Base-by-base conservation (phyloP, 2,329 filamentous ascomycete genomes). In the Aspergillus glaucus region DNA sequence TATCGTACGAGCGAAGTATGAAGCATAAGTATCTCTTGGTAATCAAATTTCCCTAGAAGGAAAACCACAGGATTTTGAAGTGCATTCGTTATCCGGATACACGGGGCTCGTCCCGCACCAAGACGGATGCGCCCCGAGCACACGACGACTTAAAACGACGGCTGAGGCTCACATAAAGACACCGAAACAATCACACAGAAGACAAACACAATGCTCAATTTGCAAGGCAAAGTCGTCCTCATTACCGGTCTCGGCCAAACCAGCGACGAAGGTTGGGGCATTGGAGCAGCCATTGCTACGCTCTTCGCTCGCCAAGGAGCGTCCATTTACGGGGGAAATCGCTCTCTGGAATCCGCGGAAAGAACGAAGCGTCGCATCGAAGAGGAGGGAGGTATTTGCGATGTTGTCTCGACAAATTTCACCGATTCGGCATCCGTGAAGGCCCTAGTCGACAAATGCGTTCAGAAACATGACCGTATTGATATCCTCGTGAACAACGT, bases 401-500 rank as follows among this genome's bases (percentile, higher is more conserved):
- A 70, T 9, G 58, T 77, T 3, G 64, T 79, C 58, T 68, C 62
- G 5, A 69, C 70, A 12, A 68, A 84, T 55, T 79, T 80, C 2
- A 82, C 79, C 0, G 73, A 75, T 5, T 72, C 75, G 0, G 58
- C 63, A 0, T 76, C 77, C 14, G 79, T 82, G 58, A 75, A 79
- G 52, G 44, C 43, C 1, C 60, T 82, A 0, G 73, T 84, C 3
- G 72, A 78, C 30, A 71, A 73, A 0, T 81, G 79, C 41, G 57
- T 80, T 15, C 59, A 67, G 0, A 75, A 74, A 36, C 74, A 81
- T 51, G 78, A 79, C 7, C 72, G 76, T 5, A 77, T 83, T 46
- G 81, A 84, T 53, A 78, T 84, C 19, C 64, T 84, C 0, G 61
- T 85, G 14, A 82, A 81, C 53, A 83, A 83, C 46, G 80, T 83